A percentile compares a stretch with the other conserved stretches of the same genome.
These are phyloP conservation scores for Pseudogymnoascus sp. DNA, from an alignment of 2,329 filamentous ascomycete genomes.

Conservation along the genomic window DNA sequence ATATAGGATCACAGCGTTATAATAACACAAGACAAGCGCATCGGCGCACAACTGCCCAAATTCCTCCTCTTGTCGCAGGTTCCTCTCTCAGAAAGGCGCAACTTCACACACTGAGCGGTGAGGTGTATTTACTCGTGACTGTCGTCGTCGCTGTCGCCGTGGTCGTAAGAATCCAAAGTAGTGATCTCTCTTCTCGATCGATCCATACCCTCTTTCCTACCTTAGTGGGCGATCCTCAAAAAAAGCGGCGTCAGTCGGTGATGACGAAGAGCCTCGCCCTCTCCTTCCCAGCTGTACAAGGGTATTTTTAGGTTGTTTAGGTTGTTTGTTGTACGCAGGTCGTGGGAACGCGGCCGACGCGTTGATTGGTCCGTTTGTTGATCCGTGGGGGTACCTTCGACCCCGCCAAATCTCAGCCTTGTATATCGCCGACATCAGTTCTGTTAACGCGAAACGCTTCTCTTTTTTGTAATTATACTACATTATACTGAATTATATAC, in stretches of 20 bases:
- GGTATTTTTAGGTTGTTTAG: constrained; percentile 8
- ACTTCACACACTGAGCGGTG: neutral
- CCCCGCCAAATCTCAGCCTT: constrained; percentile 7
- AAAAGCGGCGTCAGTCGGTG: neutral
- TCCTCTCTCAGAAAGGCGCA: neutral
- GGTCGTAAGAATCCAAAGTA: neutral
- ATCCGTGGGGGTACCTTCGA: neutral
- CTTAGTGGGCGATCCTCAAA: neutral
- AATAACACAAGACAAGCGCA: constrained; percentile 3
- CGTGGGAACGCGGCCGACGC: constrained; percentile 7
- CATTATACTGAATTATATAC: neutral
- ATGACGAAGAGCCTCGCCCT: constrained; percentile 6
- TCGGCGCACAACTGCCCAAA: neutral
- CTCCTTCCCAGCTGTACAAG: neutral
- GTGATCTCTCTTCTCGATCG: neutral
- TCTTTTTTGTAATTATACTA: neutral
- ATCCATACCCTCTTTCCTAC: constrained; percentile 4
- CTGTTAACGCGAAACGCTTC: neutral
- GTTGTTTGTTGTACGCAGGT: constrained; percentile 5
- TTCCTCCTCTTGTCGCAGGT: neutral
- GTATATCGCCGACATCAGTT: neutral
- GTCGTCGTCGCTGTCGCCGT: neutral
- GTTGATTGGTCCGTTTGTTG: constrained; percentile 5
- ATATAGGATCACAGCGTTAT: constrained; percentile 1
- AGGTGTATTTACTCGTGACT: neutral